These are phyloP conservation scores for Colletotrichum musae DNA, from an alignment of 2,329 filamentous ascomycete species.

Conservation along the genomic window DNA sequence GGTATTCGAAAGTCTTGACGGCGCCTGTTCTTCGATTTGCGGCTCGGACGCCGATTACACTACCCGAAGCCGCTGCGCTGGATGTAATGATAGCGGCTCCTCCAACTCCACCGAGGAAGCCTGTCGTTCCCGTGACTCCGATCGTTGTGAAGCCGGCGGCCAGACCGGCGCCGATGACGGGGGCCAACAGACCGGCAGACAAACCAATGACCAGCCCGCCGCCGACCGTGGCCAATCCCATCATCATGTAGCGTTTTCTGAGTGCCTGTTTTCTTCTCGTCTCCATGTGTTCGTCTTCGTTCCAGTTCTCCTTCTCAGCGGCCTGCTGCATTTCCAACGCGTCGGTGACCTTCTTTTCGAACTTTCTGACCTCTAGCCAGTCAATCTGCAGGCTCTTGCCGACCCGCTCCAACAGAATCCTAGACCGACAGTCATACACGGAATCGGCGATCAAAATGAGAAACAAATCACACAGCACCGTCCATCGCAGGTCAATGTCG, in stretches of 20 bases:
- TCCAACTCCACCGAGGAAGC: slow-evolving; percentile 91
- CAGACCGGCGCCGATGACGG: slow-evolving; percentile 93
- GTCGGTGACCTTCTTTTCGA: slow-evolving; percentile 97
- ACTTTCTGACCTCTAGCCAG: slow-evolving; percentile 95
- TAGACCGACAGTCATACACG: slow-evolving; percentile 90
- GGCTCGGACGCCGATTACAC: slow-evolving; percentile 87
- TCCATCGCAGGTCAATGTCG: slow-evolving; percentile 97
- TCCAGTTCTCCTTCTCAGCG: slow-evolving; percentile 96
- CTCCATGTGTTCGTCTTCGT: slow-evolving; percentile 95
- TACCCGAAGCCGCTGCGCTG: slow-evolving; percentile 86
- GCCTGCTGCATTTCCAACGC: slow-evolving; percentile 98
- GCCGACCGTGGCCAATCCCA: slow-evolving; percentile 96
- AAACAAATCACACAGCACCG: slow-evolving; percentile 95
- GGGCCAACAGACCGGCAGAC: slow-evolving; percentile 91
- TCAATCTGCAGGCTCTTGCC: slow-evolving; percentile 84
- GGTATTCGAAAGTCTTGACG: slow-evolving; percentile 96
- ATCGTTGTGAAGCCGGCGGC: slow-evolving; percentile 97
- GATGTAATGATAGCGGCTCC: slow-evolving; percentile 96
- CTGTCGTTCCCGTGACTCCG: slow-evolving; percentile 88
- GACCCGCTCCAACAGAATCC: slow-evolving; percentile 86
- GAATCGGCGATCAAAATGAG: slow-evolving; percentile 97
- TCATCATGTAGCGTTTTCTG: slow-evolving; percentile 90
- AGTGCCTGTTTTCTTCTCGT: slow-evolving; percentile 83
- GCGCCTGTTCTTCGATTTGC: slow-evolving; percentile 90
- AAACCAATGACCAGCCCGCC: slow-evolving; percentile 95